A percentile compares a stretch with the other conserved stretches of the same genome.
These are phyloP conservation scores for Phytophthora capsici DNA, from an alignment of 352 stramenopile species.

Conservation along the genomic window DNA sequence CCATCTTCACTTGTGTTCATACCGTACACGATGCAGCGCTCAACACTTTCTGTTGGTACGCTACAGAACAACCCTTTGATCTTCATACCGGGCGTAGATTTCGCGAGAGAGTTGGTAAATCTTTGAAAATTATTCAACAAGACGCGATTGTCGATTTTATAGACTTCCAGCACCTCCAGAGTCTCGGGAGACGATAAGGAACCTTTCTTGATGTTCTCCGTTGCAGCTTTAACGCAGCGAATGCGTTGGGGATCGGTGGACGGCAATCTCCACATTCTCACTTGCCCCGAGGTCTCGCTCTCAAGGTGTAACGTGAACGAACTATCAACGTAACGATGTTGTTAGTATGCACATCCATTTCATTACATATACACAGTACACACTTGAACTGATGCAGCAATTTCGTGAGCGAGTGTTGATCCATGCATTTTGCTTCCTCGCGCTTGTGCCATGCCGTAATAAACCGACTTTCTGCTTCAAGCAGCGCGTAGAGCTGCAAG, in stretches of 20 bases:
- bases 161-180: conserved; percentile 80
- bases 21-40: conserved; percentile 66
- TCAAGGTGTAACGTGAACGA: conserved; percentile 71
- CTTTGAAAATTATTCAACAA: conserved; percentile 67
- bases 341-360: background rate
- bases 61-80: conserved; percentile 84
- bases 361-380: background rate
- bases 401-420: conserved; percentile 44
- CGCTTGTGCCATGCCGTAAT: conserved; percentile 42
- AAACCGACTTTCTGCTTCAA: conserved; percentile 55
- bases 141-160: conserved; percentile 79
- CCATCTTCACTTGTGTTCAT: conserved; percentile 43
- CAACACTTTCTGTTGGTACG: conserved; percentile 58
- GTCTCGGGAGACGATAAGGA: conserved; percentile 42
- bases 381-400: conserved; percentile 59
- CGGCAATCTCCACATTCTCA: conserved; percentile 57
- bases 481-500: conserved; percentile 51
- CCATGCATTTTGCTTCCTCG: conserved; percentile 36
- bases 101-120: conserved; percentile 34
- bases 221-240: conserved; percentile 70
- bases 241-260: conserved; percentile 54
- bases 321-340: conserved; percentile 25
- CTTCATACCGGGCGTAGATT: conserved; percentile 34
- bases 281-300: conserved; percentile 62
- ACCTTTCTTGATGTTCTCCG: conserved; percentile 69